These are phyloP conservation scores for Dictyostelium firmibasis DNA, from an alignment of 78 protist genomes.

Conservation along the genomic window DNA sequence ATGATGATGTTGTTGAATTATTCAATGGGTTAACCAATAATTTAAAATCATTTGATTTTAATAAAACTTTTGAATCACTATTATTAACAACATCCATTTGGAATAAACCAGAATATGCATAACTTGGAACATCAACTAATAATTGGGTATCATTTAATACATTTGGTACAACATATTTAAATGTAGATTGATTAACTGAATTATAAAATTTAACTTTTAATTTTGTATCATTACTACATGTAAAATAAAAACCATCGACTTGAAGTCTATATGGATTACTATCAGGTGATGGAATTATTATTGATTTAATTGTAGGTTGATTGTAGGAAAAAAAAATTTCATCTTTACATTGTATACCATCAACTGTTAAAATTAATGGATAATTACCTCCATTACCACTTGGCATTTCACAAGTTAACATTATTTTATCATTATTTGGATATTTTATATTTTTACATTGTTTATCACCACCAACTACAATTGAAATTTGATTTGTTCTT, in stretches of 20 bases:
- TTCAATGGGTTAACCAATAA: not conserved
- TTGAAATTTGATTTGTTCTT: not conserved
- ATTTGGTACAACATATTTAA: not conserved
- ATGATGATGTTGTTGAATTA: no score
- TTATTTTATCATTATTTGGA: not conserved
- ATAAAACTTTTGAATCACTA: not conserved
- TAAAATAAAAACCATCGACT: not conserved
- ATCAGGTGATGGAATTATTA: not conserved
- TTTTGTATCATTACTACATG: not conserved
- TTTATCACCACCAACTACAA: not conserved
- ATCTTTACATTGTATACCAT: not conserved
- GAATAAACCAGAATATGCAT: not conserved
- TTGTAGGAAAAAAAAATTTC: not conserved
- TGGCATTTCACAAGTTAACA: not conserved
- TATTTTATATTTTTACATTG: not conserved
- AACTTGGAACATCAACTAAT: not conserved
- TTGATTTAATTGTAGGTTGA: not conserved
- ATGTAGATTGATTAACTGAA: not conserved
- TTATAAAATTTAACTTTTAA: not conserved
- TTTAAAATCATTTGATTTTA: not conserved
- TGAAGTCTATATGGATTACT: not conserved
- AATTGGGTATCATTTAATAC: not conserved
- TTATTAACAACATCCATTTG: not conserved
- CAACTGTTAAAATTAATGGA: not conserved
- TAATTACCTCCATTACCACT: not conserved